Evolutionary conservation across 345 rosid genomes (phyloP), one percentile per base, ranked within the genome.

Genomic region (Populus ilicifolia): DNA sequence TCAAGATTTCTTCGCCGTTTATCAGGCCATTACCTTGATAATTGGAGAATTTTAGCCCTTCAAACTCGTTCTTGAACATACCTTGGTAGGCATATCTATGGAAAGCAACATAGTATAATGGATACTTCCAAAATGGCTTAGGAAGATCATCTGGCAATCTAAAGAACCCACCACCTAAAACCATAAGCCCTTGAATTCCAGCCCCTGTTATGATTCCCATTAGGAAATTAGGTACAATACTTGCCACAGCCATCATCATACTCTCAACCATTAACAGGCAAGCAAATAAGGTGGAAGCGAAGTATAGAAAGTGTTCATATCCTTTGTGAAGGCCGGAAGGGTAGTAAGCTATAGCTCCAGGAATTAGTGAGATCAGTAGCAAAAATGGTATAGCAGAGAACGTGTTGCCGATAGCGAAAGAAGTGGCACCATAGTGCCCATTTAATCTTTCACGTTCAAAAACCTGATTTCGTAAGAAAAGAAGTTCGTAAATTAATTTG

Each of bases 191-290:
- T 78, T 86, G 92, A 70, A 88, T 85, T 27, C 91, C 93, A 4
- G 90, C 82, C 9, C 91, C 90, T 0, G 84, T 71, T 23, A 88
- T 87, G 50, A 89, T 82, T 2, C 90, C 93, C 91, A 88, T 84
- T 23, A 86, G 82, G 62, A 77, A 89, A 44, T 85, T 80, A 0
- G 90, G 93, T 14, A 89, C 84, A 0, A 88, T 6, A 41, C 88
- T 87, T 5, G 91, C 90, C 0, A 90, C 87, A 2, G 72, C 79
- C 91, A 88, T 85, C 93, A 90, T 88, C 29, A 90, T 35, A 81
- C 93, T 81, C 77, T 88, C 93, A 1, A 90, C 86, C 66, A 87
- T 35, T 78, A 85, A 59, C 87, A 90, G 69, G 73, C 89, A 83
- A 11, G 85, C 79, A 18, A 88, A 87, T 35, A 90, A 11, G 4